These are phyloP conservation scores for Ophiostoma perfectum DNA, from an alignment of 2,329 filamentous ascomycete genomes.

Conservation along the genomic window DNA sequence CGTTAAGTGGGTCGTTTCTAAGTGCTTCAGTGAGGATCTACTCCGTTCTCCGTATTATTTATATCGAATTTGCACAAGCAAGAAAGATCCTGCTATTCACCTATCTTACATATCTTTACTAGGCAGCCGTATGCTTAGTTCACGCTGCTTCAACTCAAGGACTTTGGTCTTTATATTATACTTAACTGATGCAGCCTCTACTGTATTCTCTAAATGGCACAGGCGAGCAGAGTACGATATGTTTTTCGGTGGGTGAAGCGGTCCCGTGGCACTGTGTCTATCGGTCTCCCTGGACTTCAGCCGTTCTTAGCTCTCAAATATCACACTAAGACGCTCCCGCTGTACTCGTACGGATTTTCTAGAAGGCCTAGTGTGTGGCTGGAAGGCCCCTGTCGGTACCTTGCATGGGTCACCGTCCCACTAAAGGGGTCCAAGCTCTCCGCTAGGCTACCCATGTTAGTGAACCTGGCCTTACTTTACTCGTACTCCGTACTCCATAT, in stretches of 20 bases:
- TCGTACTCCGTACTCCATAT: background rate
- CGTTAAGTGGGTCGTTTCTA: too few species aligned
- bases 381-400: conserved; percentile 1
- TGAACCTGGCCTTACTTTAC: background rate
- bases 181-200: too few species aligned
- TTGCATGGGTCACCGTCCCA: background rate
- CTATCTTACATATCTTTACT: too few species aligned
- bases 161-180: too few species aligned
- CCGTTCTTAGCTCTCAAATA: background rate
- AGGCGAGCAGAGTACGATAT: too few species aligned
- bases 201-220: too few species aligned
- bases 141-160: too few species aligned
- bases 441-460: background rate
- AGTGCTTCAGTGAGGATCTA: too few species aligned
- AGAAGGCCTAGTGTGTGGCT: background rate
- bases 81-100: too few species aligned
- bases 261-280: background rate
- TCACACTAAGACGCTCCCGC: background rate
- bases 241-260: background rate
- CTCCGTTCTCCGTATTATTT: too few species aligned
- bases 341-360: background rate
- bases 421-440: background rate
- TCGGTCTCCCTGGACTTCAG: background rate
- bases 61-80: too few species aligned
- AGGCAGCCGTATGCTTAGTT: too few species aligned